These are phyloP conservation scores for Endocalyx cinctus DNA, from an alignment of 2,329 filamentous ascomycete species.

Conservation along the genomic window DNA sequence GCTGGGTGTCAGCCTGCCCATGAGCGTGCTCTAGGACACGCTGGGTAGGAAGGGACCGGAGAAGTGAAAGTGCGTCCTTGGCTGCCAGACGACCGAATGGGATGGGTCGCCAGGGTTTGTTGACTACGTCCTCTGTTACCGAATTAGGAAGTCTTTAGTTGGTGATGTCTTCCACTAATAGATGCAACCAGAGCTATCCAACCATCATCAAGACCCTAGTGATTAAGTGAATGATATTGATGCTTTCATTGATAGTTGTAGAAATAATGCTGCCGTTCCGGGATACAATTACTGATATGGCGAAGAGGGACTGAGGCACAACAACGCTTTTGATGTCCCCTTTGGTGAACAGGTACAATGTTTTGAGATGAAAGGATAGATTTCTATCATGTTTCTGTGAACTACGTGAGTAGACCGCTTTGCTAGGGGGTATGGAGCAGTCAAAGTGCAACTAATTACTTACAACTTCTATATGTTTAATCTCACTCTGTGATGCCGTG, in stretches of 20 bases:
- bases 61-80: slow-evolving; percentile 11
- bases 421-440: too few relatives aligned
- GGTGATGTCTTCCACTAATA: slow-evolving; percentile 21
- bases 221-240: too few relatives aligned
- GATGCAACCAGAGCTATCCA: slow-evolving; percentile 21
- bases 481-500: too few relatives aligned
- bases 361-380: slow-evolving; percentile 3
- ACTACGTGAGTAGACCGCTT: too few relatives aligned
- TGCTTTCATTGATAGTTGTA: too few relatives aligned
- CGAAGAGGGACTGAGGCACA: slow-evolving; percentile 22
- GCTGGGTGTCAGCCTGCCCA: slow-evolving; percentile 15
- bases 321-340: slow-evolving; percentile 27
- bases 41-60: slow-evolving; percentile 12
- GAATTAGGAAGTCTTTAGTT: slow-evolving; percentile 22
- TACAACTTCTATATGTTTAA: too few relatives aligned
- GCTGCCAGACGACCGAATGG: slow-evolving; percentile 18
- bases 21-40: slow-evolving; percentile 4
- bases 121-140: slow-evolving; percentile 21
- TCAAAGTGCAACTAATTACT: too few relatives aligned
- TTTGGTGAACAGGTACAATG: slow-evolving; percentile 18
- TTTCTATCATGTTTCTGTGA: too few relatives aligned
- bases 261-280: too few relatives aligned
- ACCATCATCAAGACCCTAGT: slow-evolving; percentile 4
- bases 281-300: slow-evolving; percentile 4
- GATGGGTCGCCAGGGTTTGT: slow-evolving; percentile 28